Conservation (phyloP, 441 rosid genomes). For the Pelargonium cotyledonis region DNA sequence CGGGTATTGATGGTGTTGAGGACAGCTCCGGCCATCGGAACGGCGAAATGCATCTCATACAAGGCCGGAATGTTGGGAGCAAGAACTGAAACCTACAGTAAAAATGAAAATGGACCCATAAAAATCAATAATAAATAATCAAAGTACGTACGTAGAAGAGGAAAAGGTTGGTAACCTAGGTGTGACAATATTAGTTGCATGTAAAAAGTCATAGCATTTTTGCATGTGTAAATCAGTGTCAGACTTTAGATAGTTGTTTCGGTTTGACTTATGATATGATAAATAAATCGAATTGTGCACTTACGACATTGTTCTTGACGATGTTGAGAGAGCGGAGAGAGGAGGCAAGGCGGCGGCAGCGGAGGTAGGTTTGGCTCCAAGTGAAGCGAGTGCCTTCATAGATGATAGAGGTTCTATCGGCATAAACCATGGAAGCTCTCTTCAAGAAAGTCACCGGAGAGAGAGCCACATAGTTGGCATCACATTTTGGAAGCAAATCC, state of each 20-base stretch:
- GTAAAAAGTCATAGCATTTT: too few species aligned
- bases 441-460: conserved; percentile 57
- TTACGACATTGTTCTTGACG: conserved; percentile 31
- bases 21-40: conserved; percentile 66
- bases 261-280: too few species aligned
- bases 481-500: not conserved
- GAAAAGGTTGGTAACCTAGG: too few species aligned
- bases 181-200: too few species aligned
- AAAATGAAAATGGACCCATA: too few species aligned
- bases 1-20: conserved; percentile 57
- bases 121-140: too few species aligned
- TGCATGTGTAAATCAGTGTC: too few species aligned
- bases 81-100: conserved; percentile 42
- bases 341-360: conserved; percentile 67
- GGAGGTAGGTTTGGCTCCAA: conserved; percentile 63
- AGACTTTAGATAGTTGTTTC: too few species aligned
- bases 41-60: conserved; percentile 89
- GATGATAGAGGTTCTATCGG: conserved; percentile 54
- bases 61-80: conserved; percentile 65
- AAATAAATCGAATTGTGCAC: not conserved
- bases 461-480: conserved; percentile 47
- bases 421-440: conserved; percentile 67
- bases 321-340: conserved; percentile 41
- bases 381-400: conserved; percentile 46
- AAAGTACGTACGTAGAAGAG: too few species aligned